Conservation (phyloP, 164 flowering plant genomes). For the Santalum album region DNA sequence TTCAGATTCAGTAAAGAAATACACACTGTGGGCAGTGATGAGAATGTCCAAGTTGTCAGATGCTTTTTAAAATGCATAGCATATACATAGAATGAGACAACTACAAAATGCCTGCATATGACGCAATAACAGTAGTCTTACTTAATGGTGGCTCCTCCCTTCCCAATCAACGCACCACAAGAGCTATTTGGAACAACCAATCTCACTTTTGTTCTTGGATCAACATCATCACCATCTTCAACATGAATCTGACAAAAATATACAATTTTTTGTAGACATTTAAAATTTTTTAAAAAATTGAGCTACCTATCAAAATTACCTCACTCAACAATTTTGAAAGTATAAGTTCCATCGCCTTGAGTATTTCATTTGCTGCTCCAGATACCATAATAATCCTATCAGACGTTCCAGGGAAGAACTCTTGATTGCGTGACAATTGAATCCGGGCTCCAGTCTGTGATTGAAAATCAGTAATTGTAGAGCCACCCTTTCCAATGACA, state of each 20-base stretch:
- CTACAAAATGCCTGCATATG: not conserved
- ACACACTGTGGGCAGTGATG: too few species aligned
- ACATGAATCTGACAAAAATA: constrained; percentile 34
- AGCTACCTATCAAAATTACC: constrained; percentile 35
- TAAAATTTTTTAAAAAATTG: not conserved
- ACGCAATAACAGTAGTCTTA: constrained; percentile 19
- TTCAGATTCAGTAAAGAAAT: too few species aligned
- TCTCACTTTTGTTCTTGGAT: constrained; percentile 69
- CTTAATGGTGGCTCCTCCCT: constrained; percentile 94
- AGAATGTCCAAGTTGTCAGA: too few species aligned
- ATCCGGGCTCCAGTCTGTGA: constrained; percentile 85
- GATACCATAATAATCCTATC: constrained; percentile 93
- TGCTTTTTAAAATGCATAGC: not conserved
- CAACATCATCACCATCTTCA: constrained; percentile 70
- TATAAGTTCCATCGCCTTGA: constrained; percentile 76
- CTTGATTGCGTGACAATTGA: constrained; percentile 89
- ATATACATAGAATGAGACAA: not conserved
- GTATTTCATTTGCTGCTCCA: constrained; percentile 53
- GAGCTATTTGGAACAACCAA: constrained; percentile 81
- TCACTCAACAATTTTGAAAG: constrained; percentile 70
- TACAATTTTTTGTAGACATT: not conserved
- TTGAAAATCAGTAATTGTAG: constrained; percentile 90
- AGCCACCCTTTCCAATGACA: constrained; percentile 96
- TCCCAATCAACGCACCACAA: constrained; percentile 97
- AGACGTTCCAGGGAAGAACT: constrained; percentile 91